These are phyloP conservation scores for Penicillium odoratum DNA, from an alignment of 495 filamentous ascomycete species.

Conservation along the genomic window DNA sequence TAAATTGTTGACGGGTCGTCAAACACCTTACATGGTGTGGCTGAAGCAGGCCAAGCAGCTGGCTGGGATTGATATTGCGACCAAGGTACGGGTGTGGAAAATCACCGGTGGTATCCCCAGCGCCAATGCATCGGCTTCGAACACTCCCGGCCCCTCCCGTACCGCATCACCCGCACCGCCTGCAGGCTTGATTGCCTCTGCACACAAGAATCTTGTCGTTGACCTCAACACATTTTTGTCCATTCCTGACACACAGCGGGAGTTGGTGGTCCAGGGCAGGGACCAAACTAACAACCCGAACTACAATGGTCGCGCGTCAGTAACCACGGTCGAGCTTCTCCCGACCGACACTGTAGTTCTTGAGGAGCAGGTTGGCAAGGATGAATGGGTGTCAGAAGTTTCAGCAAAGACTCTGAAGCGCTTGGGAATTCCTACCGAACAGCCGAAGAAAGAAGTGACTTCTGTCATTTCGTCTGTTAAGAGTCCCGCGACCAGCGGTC, in stretches of 20 bases:
- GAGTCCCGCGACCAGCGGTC: slow-evolving; percentile 50
- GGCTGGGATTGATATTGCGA: slow-evolving; percentile 60
- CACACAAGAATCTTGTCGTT: slow-evolving; percentile 66
- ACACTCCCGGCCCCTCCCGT: slow-evolving; percentile 61
- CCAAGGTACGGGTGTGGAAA: slow-evolving; percentile 80
- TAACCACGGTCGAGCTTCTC: slow-evolving; percentile 64
- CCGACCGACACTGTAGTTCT: slow-evolving; percentile 71
- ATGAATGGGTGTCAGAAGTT: slow-evolving; percentile 64
- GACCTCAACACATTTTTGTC: slow-evolving; percentile 69
- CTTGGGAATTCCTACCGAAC: slow-evolving; percentile 41
- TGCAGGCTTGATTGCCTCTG: slow-evolving; percentile 43
- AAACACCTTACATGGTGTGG: slow-evolving; percentile 67
- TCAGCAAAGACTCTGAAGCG: slow-evolving; percentile 41
- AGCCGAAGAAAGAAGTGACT: slow-evolving; percentile 33
- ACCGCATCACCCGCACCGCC: slow-evolving; percentile 51
- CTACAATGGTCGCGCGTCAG: slow-evolving; percentile 69
- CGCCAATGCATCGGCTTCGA: slow-evolving; percentile 44
- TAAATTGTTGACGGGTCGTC: slow-evolving; percentile 66
- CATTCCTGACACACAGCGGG: slow-evolving; percentile 68
- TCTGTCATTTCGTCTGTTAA: slow-evolving; percentile 38
- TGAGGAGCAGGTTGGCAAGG: slow-evolving; percentile 68
- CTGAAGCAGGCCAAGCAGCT: slow-evolving; percentile 68
- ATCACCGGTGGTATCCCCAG: slow-evolving; percentile 55
- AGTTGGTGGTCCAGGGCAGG: slow-evolving; percentile 57
- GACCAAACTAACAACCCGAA: slow-evolving; percentile 76